These are phyloP conservation scores for Lonicera japonica DNA, from an alignment of 129 eudicot species.

Conservation along the genomic window DNA sequence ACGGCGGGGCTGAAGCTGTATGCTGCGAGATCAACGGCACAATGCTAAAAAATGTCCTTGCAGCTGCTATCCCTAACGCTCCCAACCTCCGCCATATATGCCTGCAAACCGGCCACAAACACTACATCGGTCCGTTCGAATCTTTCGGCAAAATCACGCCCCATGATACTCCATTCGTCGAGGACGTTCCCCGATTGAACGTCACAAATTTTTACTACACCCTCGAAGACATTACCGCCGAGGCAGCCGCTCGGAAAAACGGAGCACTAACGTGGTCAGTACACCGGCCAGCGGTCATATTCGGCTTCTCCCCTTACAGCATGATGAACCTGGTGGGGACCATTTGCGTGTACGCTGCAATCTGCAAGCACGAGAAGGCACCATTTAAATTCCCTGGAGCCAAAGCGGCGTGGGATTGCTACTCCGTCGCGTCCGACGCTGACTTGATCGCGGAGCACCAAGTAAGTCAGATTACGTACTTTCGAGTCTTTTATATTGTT, in stretches of 20 bases:
- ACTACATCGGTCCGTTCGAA: constrained; percentile 38
- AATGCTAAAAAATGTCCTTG: constrained; percentile 30
- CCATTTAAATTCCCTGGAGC: constrained; percentile 32
- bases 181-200: constrained; percentile 28
- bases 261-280: constrained; percentile 32
- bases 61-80: constrained; percentile 27
- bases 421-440: constrained; percentile 28
- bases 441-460: constrained; percentile 42
- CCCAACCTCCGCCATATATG: constrained; percentile 30
- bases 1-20: constrained; percentile 18
- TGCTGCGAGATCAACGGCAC: constrained; percentile 24
- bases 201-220: constrained; percentile 34
- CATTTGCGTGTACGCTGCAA: constrained; percentile 34
- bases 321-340: constrained; percentile 30
- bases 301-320: constrained; percentile 41
- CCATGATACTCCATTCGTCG: constrained; percentile 39
- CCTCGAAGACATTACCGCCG: constrained; percentile 28
- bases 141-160: constrained; percentile 20
- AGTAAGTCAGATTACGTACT: too few species aligned
- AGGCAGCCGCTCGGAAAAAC: constrained; percentile 11
- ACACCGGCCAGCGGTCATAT: constrained; percentile 31
- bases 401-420: constrained; percentile 33
- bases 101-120: constrained; percentile 39
- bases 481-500: too few species aligned
- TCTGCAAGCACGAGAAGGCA: constrained; percentile 39